Conservation (phyloP, 768 basidiomycete genomes). For the Russula sp. region DNA sequence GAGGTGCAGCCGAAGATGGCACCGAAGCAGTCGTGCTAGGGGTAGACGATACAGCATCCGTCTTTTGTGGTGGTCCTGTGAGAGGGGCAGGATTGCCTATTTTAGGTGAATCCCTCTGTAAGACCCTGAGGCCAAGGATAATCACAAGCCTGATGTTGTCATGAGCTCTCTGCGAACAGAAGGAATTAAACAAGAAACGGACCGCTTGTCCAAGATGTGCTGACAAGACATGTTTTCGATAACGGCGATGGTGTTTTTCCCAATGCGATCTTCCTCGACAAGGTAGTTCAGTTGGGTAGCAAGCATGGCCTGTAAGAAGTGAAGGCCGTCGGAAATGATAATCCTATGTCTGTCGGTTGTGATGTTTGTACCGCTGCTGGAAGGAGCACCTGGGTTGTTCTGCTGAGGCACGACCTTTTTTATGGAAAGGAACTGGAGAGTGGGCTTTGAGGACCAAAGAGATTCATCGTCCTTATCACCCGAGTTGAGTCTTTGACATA, state of each 20-base stretch:
- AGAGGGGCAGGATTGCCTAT: slow-evolving; percentile 57
- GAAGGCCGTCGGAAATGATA: slow-evolving; percentile 83
- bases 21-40: slow-evolving; percentile 26
- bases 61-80: slow-evolving; percentile 20
- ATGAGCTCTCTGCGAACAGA: slow-evolving; percentile 8
- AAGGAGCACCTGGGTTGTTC: slow-evolving; percentile 26
- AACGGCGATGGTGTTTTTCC: slow-evolving; percentile 61
- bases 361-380: slow-evolving; percentile 7
- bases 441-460: slow-evolving; percentile 35
- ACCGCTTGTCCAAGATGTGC: slow-evolving; percentile 80
- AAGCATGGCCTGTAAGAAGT: slow-evolving; percentile 91
- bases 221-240: slow-evolving; percentile 79
- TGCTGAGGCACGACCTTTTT: slow-evolving; percentile 55
- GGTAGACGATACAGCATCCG: slow-evolving; percentile 29
- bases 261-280: slow-evolving; percentile 56
- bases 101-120: slow-evolving; percentile 54
- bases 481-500: slow-evolving; percentile 19
- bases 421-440: slow-evolving; percentile 76
- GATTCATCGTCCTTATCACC: slow-evolving; percentile 19
- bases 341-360: slow-evolving; percentile 58
- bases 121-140: slow-evolving; percentile 57
- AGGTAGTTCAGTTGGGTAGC: slow-evolving; percentile 83
- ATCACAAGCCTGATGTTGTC: slow-evolving; percentile 62
- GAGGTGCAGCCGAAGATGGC: slow-evolving; percentile 3
- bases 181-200: slow-evolving; percentile 28